Conservation (phyloP, 2,329 filamentous ascomycete genomes). For the Graphilbum fragrans region DNA sequence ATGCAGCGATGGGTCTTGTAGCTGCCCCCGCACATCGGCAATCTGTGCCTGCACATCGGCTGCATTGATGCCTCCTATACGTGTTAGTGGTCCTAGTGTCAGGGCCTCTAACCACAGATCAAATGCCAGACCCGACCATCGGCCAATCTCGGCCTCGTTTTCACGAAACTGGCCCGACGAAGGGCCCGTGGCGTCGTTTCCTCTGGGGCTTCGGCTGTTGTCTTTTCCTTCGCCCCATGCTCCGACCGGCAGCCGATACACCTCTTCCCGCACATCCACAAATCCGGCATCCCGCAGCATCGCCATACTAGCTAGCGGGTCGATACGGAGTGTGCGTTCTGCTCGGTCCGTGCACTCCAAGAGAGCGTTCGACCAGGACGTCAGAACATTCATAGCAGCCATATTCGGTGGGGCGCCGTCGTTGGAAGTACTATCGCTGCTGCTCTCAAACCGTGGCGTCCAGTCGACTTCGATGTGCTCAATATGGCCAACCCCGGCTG, state of each 20-base stretch:
- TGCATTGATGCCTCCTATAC: constrained; percentile 46
- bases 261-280: constrained; percentile 61
- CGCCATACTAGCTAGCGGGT: constrained; percentile 36
- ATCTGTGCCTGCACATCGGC: constrained; percentile 53
- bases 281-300: constrained; percentile 63
- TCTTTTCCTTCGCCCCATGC: constrained; percentile 41
- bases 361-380: constrained; percentile 2
- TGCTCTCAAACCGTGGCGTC: constrained; percentile 58
- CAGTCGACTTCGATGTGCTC: constrained; percentile 90
- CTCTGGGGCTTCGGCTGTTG: neutral
- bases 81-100: constrained; percentile 60
- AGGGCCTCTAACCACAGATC: constrained; percentile 62
- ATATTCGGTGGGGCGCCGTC: constrained; percentile 50
- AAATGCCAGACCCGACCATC: constrained; percentile 75
- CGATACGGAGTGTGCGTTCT: constrained; percentile 52
- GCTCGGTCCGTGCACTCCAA: constrained; percentile 40
- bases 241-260: constrained; percentile 60
- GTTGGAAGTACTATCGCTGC: constrained; percentile 21
- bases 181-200: constrained; percentile 36
- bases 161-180: constrained; percentile 19
- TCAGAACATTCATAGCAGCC: neutral
- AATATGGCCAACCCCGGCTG: constrained; percentile 58
- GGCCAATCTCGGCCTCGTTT: constrained; percentile 47
- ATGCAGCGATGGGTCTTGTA: constrained; percentile 42
- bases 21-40: constrained; percentile 51